Base-by-base conservation (phyloP, 805 yeast genomes). In the Saccharomycopsis javanensis region DNA sequence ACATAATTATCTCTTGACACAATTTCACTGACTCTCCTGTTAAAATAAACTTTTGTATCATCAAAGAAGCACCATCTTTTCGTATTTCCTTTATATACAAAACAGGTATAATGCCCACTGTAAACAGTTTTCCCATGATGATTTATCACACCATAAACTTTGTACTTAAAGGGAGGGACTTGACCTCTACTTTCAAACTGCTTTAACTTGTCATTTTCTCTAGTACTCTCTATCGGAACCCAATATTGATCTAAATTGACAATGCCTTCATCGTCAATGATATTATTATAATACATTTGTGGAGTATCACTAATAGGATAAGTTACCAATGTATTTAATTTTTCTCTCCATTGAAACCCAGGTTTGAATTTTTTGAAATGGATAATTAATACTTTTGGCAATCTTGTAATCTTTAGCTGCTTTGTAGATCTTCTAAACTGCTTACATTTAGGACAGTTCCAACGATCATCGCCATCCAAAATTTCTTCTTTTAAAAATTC, bases 61-160 rank as follows among this genome's bases (percentile, higher is more conserved):
- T 90, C 96, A 68, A 84, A 90, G 60, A 82, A 80, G 64, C 87
- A 82, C 96, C 96, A 90, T 1, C 83, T 85, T 54, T 73, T 72
- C 42, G 66, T 69, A 20, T 68, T 67, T 27, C 82, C 82, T 64
- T 88, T 88, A 66, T 81, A 72, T 4, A 88, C 92, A 66, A 75
- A 87, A 0, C 96, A 73, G 0, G 97, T 91, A 69, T 91, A 91
- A 69, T 91, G 97, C 0, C 97, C 97, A 7, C 91, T 86, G 46
- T 83, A 79, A 38, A 91, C 74, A 42, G 86, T 82, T 20, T 42
- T 42, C 11, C 97, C 97, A 60, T 72, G 82, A 69, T 91, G 97
- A 62, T 88, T 83, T 15, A 88, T 88, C 1, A 90, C 96, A 0
- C 87, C 96, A 65, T 80, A 85, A 23, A 91, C 69, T 60, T 79